These are phyloP conservation scores for Carex pumila DNA, from an alignment of 176 grass and related monocot genomes.

Conservation along the genomic window DNA sequence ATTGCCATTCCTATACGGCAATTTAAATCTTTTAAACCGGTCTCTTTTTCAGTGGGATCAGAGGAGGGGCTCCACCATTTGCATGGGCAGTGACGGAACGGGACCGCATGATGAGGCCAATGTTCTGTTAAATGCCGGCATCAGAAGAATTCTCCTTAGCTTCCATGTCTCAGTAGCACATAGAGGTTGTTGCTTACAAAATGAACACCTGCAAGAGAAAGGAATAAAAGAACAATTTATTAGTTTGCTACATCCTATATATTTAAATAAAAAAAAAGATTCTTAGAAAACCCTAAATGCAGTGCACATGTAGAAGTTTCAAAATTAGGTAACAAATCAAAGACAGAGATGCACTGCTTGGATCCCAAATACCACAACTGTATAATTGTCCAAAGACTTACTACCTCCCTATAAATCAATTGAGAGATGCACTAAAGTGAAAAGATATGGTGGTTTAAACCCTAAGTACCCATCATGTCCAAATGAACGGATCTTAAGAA, in stretches of 20 bases:
- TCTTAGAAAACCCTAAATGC: background rate
- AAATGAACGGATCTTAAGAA: background rate
- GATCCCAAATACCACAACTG: background rate
- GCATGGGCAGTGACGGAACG: background rate
- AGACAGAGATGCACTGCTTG: background rate
- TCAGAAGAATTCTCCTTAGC: background rate
- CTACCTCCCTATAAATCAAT: background rate
- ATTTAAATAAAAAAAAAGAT: background rate
- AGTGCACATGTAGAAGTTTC: background rate
- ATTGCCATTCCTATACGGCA: background rate
- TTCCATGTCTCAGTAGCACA: background rate
- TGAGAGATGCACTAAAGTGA: background rate
- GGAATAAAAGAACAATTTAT: background rate
- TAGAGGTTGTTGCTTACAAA: background rate
- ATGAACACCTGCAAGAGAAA: background rate
- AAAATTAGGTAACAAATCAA: background rate
- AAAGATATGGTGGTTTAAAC: background rate
- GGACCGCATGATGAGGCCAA: slow-evolving; percentile 1
- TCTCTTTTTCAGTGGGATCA: background rate
- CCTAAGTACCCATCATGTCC: background rate
- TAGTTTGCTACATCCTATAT: background rate
- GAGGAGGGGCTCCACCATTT: background rate
- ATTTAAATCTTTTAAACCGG: background rate
- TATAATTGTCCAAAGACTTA: background rate
- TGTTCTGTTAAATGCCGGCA: slow-evolving; percentile 7